phyloP scores from a whole-genome alignment of 495 filamentous ascomycete genomes.

The Penicillium herquei region DNA sequence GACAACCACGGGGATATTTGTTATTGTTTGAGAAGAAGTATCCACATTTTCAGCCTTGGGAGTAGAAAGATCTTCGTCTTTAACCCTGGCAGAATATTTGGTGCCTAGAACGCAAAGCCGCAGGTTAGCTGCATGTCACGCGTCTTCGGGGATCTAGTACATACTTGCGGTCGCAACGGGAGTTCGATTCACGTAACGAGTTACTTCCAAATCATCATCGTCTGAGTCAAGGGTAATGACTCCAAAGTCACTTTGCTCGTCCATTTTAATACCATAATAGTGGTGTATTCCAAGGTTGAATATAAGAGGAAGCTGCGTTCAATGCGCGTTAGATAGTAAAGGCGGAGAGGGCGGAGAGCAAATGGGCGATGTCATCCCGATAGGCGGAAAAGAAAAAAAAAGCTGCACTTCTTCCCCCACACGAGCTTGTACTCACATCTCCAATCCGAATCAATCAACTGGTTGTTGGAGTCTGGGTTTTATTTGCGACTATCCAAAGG shows the following conservation, averaged over 20 bases:
- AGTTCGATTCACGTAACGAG: slow-evolving; percentile 16
- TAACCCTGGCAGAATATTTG: neutral
- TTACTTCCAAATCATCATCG: slow-evolving; percentile 42
- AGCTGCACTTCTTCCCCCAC: slow-evolving; percentile 10
- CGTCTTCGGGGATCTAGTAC: slow-evolving; percentile 11
- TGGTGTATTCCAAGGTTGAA: neutral
- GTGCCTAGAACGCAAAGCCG: slow-evolving; percentile 5
- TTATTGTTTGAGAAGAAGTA: slow-evolving; percentile 13
- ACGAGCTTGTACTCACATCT: neutral
- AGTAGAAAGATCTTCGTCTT: neutral
- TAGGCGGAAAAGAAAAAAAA: slow-evolving; percentile 19
- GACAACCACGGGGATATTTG: slow-evolving; percentile 19
- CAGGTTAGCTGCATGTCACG: slow-evolving; percentile 15
- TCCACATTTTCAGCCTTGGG: slow-evolving; percentile 8
- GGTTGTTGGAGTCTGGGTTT: neutral
- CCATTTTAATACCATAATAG: slow-evolving; percentile 18
- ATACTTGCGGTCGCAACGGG: slow-evolving; percentile 9
- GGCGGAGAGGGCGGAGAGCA: slow-evolving; percentile 4
- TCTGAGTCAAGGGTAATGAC: slow-evolving; percentile 32
- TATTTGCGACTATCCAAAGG: neutral
- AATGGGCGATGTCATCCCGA: slow-evolving; percentile 25
- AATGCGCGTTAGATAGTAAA: neutral
- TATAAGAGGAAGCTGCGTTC: neutral
- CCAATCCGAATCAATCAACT: slow-evolving; percentile 3
- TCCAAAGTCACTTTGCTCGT: slow-evolving; percentile 13